These are phyloP conservation scores for Aspergillus coremiiformis DNA, from an alignment of 495 filamentous ascomycete genomes.

Conservation along the genomic window DNA sequence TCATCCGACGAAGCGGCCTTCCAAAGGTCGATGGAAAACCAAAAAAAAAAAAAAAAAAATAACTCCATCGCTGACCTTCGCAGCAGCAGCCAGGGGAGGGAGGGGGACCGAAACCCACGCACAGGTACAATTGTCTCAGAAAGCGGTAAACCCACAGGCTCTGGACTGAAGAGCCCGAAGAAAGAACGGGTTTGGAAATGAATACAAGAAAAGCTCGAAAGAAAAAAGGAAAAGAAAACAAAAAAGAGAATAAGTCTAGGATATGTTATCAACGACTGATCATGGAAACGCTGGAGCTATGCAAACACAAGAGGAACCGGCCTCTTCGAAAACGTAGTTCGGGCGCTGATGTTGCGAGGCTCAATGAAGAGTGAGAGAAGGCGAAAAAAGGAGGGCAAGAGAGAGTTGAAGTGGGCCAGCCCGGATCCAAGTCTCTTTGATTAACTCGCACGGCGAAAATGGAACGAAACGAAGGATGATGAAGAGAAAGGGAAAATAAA, in stretches of 20 bases:
- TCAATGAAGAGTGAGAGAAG: slow-evolving; percentile 24
- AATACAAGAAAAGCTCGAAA: no score
- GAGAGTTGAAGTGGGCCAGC: slow-evolving; percentile 40
- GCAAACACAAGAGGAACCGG: slow-evolving; percentile 34
- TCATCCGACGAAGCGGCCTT: slow-evolving; percentile 16
- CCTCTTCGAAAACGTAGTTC: slow-evolving; percentile 24
- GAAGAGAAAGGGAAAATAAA: slow-evolving; percentile 12
- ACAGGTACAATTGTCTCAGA: slow-evolving; percentile 11
- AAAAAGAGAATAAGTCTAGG: slow-evolving; percentile 4
- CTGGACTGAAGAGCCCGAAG: neutral
- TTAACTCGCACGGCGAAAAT: slow-evolving; percentile 35
- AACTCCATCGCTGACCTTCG: neutral
- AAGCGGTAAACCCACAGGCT: slow-evolving; percentile 2
- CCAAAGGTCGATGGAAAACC: neutral
- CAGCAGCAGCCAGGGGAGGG: slow-evolving; percentile 7
- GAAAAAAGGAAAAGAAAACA: slow-evolving; percentile 8
- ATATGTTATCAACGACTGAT: slow-evolving; percentile 13
- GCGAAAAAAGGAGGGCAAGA: slow-evolving; percentile 25
- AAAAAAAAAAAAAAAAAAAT: no score
- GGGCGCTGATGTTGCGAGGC: slow-evolving; percentile 16
- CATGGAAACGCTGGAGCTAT: slow-evolving; percentile 15
- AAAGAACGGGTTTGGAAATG: neutral
- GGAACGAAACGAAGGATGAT: slow-evolving; percentile 30
- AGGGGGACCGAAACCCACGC: slow-evolving; percentile 6
- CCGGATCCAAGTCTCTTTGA: slow-evolving; percentile 32